Conservation (phyloP, 768 basidiomycete genomes). For the Rhodotorula paludigena region DNA sequence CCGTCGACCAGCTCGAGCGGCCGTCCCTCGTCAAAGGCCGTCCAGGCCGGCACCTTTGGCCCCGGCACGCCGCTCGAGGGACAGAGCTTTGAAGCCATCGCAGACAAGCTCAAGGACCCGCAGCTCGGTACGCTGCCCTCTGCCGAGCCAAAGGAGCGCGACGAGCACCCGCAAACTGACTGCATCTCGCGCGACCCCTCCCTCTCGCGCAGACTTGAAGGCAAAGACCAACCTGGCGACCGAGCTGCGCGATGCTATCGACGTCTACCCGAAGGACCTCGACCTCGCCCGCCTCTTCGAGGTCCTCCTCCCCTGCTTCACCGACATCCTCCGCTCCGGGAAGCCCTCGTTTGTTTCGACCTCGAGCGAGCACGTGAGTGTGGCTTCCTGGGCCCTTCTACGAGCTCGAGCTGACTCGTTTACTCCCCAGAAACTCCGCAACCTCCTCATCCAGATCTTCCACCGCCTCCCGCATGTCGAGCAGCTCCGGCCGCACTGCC, state of each 20-base stretch:
- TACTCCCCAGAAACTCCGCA: constrained; percentile 65
- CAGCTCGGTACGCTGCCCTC: background rate
- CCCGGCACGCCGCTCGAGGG: constrained; percentile 23
- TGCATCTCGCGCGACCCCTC: background rate
- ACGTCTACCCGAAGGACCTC: constrained; percentile 41
- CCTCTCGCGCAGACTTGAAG: constrained; percentile 20
- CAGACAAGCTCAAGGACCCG: constrained; percentile 19
- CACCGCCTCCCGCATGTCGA: constrained; percentile 82
- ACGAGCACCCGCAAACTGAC: background rate
- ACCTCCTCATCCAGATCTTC: constrained; percentile 78
- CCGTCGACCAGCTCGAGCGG: constrained; percentile 18
- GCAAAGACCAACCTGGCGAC: constrained; percentile 38
- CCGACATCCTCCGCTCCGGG: constrained; percentile 31
- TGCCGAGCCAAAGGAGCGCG: background rate
- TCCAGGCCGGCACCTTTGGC: constrained; percentile 21
- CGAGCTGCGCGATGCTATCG: constrained; percentile 43
- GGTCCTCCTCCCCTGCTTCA: constrained; percentile 41
- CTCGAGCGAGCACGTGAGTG: constrained; percentile 40
- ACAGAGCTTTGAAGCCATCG: constrained; percentile 27
- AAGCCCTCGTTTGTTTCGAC: constrained; percentile 37
- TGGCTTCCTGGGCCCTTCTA: background rate
- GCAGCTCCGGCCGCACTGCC: constrained; percentile 62
- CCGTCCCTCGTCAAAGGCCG: constrained; percentile 3
- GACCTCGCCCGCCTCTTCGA: constrained; percentile 39
- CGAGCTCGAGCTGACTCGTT: background rate